Evolutionary conservation across 371 early-diverging fungal species (phyloP).

Genomic region (Rhizopus delemar): DNA sequence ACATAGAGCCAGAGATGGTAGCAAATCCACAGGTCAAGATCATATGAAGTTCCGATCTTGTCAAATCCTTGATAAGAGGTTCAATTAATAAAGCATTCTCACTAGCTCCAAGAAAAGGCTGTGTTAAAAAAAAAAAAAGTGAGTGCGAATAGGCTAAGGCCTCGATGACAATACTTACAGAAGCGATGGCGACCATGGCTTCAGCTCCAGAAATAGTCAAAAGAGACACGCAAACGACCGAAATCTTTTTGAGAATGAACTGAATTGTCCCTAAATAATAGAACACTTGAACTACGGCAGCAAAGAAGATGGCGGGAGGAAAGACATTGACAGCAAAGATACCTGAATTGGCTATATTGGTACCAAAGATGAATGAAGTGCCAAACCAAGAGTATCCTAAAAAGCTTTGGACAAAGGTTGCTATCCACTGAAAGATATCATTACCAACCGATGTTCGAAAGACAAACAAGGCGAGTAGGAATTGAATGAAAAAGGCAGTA

Average conservation of each 20-base stretch:
- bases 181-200: constrained; percentile 81
- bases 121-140: constrained; percentile 2
- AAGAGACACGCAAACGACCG: constrained; percentile 63
- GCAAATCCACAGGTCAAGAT: constrained; percentile 86
- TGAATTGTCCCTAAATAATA: constrained; percentile 84
- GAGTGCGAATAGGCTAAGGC: background rate
- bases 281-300: constrained; percentile 76
- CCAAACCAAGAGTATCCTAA: constrained; percentile 66
- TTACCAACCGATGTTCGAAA: constrained; percentile 71
- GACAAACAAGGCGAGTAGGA: constrained; percentile 77
- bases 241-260: constrained; percentile 70
- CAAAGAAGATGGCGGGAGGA: constrained; percentile 84
- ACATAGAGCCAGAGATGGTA: constrained; percentile 81
- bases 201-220: constrained; percentile 84
- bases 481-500: constrained; percentile 73
- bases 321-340: constrained; percentile 70
- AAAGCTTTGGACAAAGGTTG: constrained; percentile 60
- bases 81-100: constrained; percentile 82
- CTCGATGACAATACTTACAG: constrained; percentile 26
- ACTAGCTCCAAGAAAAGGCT: constrained; percentile 75
- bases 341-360: constrained; percentile 24
- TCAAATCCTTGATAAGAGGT: constrained; percentile 78
- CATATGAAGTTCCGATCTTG: constrained; percentile 80
- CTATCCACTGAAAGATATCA: constrained; percentile 70
- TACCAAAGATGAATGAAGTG: constrained; percentile 69